Base-by-base conservation (phyloP, 441 rosid genomes). In the Populus hybrid region DNA sequence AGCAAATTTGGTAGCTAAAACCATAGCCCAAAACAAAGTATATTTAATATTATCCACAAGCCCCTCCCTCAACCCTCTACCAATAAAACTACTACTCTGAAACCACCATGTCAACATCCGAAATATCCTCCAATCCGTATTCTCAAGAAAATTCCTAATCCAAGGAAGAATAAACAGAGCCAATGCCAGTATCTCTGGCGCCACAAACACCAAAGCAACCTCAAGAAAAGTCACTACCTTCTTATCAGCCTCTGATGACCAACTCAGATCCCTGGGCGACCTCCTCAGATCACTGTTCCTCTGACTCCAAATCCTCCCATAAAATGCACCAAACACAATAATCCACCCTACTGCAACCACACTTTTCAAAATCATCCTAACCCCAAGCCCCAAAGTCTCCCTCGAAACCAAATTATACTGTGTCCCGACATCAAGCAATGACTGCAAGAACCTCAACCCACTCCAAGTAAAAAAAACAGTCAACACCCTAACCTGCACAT, bases 51-150 rank as follows among this genome's bases (percentile, higher is more conserved):
- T 94, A 80, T 94, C 97, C 80, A 88, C 82, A 76, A 89, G 85
- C 81, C 98, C 97, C 84, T 92, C 97, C 83, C 96, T 88, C 86
- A 94, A 85, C 71, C 94, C 98, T 74, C 97, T 93, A 75, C 98
- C 98, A 77, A 94, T 96, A 71, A 88, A 94, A 73, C 88, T 91
- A 82, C 90, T 88, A 23, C 94, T 89, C 84, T 93, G 98, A 80
- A 93, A 94, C 98, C 98, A 94, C 98, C 98, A 94, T n/a, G 93
- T 84, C 67, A 91, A 64, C 72, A 85, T 74, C 74, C 87, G 82
- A 83, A 92, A 89, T 74, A 93, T 86, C 81, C 87, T 94, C 96
- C 96, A 94, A 74, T 94, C 89, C 32, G 87, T 87, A 82, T 80
- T 89, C 88, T 94, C 98, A 34, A 94, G 79, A 72, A 94, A 90